These are phyloP conservation scores for Lactarius psammicola DNA, from an alignment of 768 basidiomycete species.

Conservation along the genomic window DNA sequence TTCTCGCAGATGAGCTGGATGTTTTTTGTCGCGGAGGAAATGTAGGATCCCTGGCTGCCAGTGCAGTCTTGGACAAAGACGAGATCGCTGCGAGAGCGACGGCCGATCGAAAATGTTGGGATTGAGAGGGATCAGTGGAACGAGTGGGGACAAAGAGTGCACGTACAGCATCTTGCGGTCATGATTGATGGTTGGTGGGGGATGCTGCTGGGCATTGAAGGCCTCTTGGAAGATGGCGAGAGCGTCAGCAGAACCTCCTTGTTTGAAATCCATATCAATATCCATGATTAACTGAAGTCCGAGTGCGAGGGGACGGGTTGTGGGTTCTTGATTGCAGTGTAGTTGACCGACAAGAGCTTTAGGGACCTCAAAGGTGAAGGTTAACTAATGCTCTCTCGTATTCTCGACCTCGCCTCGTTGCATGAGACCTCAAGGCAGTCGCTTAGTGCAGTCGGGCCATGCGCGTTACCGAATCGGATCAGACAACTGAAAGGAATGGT, in stretches of 20 bases:
- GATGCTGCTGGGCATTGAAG: constrained; percentile 36
- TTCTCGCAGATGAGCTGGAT: constrained; percentile 93
- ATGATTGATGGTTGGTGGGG: constrained; percentile 39
- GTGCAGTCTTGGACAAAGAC: constrained; percentile 97
- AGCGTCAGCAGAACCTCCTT: constrained; percentile 34
- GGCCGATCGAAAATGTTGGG: constrained; percentile 3
- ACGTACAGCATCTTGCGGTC: constrained; percentile 75
- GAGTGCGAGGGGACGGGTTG: constrained; percentile 4
- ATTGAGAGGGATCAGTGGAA: constrained; percentile 3
- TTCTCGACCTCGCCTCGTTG: constrained; percentile 28
- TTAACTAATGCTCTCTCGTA: constrained; percentile 16
- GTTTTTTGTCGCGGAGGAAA: constrained; percentile 92
- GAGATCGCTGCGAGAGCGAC: constrained; percentile 59
- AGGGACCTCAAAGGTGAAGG: constrained; percentile 11
- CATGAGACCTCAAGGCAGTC: constrained; percentile 24
- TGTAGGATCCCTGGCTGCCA: constrained; percentile 87
- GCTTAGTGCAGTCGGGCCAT: constrained; percentile 20
- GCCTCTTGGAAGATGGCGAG: constrained; percentile 38
- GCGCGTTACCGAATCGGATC: constrained; percentile 20
- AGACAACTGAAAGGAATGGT: not conserved
- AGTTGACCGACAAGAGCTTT: not conserved
- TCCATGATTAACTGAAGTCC: constrained; percentile 53
- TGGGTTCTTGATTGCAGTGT: constrained; percentile 7
- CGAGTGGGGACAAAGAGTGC: constrained; percentile 16
- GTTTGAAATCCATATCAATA: constrained; percentile 73